A percentile compares a stretch with the other conserved stretches of the same genome.
These are phyloP conservation scores for Russula sp. DNA, from an alignment of 768 basidiomycete genomes.

Conservation along the genomic window DNA sequence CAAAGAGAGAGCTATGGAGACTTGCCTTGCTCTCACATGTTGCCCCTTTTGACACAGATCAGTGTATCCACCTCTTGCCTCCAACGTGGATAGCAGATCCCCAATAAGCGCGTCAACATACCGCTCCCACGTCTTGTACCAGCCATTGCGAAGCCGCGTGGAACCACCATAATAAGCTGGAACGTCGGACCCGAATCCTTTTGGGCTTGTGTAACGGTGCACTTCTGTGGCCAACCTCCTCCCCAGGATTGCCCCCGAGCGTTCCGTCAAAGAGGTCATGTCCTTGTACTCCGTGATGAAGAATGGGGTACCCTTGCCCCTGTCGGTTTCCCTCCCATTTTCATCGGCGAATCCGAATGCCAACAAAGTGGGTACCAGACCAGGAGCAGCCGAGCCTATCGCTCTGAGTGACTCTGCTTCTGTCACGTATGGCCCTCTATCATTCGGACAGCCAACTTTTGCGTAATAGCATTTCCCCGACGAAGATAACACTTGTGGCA, in stretches of 20 bases:
- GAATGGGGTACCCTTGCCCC: constrained; percentile 40
- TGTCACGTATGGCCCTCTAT: constrained; percentile 58
- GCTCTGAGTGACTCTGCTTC: constrained; percentile 63
- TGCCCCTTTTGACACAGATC: constrained; percentile 47
- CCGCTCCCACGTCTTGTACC: constrained; percentile 63
- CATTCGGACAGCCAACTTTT: constrained; percentile 46
- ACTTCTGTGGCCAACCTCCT: constrained; percentile 59
- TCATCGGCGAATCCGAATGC: constrained; percentile 36
- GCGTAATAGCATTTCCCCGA: constrained; percentile 52
- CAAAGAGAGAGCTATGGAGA: background rate
- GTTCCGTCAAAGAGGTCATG: constrained; percentile 39
- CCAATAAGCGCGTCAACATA: constrained; percentile 58
- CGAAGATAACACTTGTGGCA: constrained; percentile 52
- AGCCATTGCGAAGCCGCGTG: constrained; percentile 64
- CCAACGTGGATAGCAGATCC: constrained; percentile 45
- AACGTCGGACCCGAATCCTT: constrained; percentile 62
- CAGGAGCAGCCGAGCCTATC: constrained; percentile 56
- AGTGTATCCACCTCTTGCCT: constrained; percentile 33
- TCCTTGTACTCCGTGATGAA: constrained; percentile 73
- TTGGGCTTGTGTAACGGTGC: constrained; percentile 45
- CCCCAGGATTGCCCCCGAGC: constrained; percentile 45
- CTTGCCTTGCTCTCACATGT: constrained; percentile 40
- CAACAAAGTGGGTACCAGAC: constrained; percentile 54
- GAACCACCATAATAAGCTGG: constrained; percentile 66
- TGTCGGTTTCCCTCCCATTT: constrained; percentile 25